Conservation (phyloP, 225 moss, liverwort and hornwort genomes). For the Lunularia cruciata region DNA sequence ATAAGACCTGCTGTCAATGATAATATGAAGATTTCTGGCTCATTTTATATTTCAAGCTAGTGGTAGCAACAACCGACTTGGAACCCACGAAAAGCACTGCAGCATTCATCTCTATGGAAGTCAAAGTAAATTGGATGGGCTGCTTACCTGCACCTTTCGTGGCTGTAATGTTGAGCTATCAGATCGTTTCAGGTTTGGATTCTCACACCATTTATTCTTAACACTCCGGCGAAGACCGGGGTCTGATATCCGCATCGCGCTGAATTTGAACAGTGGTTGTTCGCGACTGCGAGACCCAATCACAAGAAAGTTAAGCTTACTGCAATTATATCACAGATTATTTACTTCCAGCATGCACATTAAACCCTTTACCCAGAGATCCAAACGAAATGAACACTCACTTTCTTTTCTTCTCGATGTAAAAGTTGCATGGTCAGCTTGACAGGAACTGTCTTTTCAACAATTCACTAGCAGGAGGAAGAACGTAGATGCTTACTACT, state of each 20-base stretch:
- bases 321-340: no score
- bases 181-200: neutral
- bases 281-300: neutral
- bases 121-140: neutral
- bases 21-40: no score
- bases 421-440: no score
- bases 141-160: conserved; percentile 19
- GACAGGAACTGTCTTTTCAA: no score
- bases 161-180: conserved; percentile 9
- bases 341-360: no score
- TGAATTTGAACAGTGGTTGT: conserved; percentile 9
- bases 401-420: no score
- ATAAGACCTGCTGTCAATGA: no score
- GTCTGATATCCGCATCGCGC: conserved; percentile 20
- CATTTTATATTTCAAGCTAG: neutral
- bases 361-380: no score
- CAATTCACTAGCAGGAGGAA: no score
- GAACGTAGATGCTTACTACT: no score
- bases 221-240: conserved; percentile 3
- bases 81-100: neutral
- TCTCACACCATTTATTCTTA: conserved; percentile 8
- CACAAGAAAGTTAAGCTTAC: no score
- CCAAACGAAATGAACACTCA: no score
- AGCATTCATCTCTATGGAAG: neutral
- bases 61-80: neutral